A percentile compares a stretch with the other conserved stretches of the same genome.
Evolutionary conservation across 2,329 filamentous ascomycete species (phyloP).

Genomic region (Byssochlamys sp.): DNA sequence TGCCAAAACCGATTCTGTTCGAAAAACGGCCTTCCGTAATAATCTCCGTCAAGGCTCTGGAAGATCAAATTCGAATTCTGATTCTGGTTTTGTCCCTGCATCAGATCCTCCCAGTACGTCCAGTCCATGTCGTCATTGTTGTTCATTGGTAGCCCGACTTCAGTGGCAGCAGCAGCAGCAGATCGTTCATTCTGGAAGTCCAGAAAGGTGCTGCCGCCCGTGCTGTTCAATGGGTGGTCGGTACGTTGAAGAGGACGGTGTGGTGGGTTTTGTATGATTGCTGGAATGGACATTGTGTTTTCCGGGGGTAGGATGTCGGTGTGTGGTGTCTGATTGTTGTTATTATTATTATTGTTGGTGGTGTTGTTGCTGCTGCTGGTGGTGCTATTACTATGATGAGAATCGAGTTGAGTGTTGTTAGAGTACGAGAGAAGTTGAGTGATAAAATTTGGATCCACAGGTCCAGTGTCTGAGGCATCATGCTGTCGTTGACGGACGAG

Average conservation of each 20-base stretch:
- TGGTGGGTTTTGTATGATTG: background rate
- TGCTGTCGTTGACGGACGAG: background rate
- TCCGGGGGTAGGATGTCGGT: background rate
- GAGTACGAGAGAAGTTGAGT: background rate
- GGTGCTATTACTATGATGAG: background rate
- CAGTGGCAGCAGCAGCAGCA: background rate
- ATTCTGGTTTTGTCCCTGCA: background rate
- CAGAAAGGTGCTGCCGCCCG: background rate
- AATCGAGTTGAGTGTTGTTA: background rate
- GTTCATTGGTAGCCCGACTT: background rate
- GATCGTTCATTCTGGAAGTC: background rate
- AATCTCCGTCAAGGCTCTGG: background rate
- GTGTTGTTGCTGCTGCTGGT: background rate
- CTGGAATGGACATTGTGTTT: background rate
- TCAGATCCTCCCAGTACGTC: constrained; percentile 3
- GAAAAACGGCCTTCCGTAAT: background rate
- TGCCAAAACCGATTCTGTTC: background rate
- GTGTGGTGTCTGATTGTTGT: background rate
- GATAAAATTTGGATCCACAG: constrained; percentile 1
- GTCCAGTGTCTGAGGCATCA: background rate
- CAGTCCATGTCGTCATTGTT: constrained; percentile 1
- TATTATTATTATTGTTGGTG: too few species aligned
- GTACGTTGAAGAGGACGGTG: background rate
- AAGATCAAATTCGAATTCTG: background rate
- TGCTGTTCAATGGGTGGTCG: background rate